These are phyloP conservation scores for Sugiyamaella marilandica DNA, from an alignment of 805 yeast genomes.

Conservation along the genomic window DNA sequence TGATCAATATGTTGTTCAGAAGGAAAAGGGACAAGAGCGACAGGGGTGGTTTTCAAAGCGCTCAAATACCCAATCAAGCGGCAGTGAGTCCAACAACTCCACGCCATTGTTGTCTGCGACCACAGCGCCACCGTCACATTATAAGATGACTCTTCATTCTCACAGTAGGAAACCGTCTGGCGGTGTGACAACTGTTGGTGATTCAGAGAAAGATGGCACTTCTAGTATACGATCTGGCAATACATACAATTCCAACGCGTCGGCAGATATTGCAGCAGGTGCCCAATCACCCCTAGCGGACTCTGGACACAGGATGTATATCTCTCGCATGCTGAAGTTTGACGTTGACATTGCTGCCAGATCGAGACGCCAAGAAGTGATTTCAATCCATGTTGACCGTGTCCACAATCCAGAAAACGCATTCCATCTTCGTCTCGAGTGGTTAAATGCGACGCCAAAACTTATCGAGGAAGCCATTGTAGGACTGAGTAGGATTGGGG, in stretches of 20 bases:
- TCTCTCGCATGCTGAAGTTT: constrained; percentile 61
- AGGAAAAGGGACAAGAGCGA: constrained; percentile 19
- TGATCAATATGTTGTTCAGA: constrained; percentile 43
- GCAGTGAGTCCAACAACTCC: neutral
- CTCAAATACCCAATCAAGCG: constrained; percentile 3
- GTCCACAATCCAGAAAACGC: constrained; percentile 95
- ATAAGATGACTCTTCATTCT: neutral
- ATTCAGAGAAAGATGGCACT: neutral
- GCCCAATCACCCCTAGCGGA: neutral
- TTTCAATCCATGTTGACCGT: constrained; percentile 82
- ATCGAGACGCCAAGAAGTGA: constrained; percentile 72
- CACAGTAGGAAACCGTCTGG: constrained; percentile 8
- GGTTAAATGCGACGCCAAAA: constrained; percentile 88
- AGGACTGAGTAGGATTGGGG: constrained; percentile 78
- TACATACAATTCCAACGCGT: neutral
- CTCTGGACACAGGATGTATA: constrained; percentile 18
- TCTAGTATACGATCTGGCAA: constrained; percentile 11
- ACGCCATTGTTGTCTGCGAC: constrained; percentile 2
- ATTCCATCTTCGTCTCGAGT: constrained; percentile 83
- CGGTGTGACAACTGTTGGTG: neutral
- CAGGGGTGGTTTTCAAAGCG: constrained; percentile 22
- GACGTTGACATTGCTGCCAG: constrained; percentile 70
- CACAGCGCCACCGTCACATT: neutral
- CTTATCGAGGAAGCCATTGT: constrained; percentile 72
- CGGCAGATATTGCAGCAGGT: neutral